phyloP scores from a whole-genome alignment of 768 basidiomycete species.

The Sarcomyxa edulis region DNA sequence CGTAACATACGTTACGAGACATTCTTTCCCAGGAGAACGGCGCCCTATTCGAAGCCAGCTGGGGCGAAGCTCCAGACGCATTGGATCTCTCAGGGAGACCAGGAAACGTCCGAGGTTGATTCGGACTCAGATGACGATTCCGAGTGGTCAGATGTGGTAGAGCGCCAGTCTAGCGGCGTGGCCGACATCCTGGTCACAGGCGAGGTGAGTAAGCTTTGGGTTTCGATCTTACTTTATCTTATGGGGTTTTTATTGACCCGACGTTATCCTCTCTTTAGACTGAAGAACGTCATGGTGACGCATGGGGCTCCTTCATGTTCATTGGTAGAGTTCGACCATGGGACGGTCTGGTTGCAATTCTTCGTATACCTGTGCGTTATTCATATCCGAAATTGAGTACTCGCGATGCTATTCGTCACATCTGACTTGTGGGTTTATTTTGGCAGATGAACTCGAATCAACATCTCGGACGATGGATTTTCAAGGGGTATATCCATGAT shows the following conservation, averaged over 20 bases:
- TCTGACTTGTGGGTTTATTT: not conserved
- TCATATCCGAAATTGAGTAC: not conserved
- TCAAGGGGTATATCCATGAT: slow-evolving; percentile 47
- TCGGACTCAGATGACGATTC: slow-evolving; percentile 28
- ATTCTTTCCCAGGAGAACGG: slow-evolving; percentile 30
- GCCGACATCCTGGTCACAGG: slow-evolving; percentile 49
- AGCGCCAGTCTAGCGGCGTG: slow-evolving; percentile 34
- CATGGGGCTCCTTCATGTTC: slow-evolving; percentile 43
- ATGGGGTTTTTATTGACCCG: not conserved
- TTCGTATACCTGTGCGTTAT: slow-evolving; percentile 37
- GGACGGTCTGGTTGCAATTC: slow-evolving; percentile 44
- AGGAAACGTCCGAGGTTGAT: slow-evolving; percentile 25
- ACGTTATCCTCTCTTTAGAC: slow-evolving; percentile 24
- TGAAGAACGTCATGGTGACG: slow-evolving; percentile 34
- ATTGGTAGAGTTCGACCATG: slow-evolving; percentile 45
- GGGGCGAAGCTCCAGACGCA: slow-evolving; percentile 21
- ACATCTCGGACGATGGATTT: slow-evolving; percentile 39
- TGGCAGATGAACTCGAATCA: slow-evolving; percentile 27
- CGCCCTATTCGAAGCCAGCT: slow-evolving; percentile 30
- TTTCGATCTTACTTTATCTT: slow-evolving; percentile 1
- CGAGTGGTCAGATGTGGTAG: slow-evolving; percentile 31
- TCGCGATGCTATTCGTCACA: not conserved
- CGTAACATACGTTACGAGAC: slow-evolving; percentile 40
- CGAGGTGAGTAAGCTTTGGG: slow-evolving; percentile 26
- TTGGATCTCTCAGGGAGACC: slow-evolving; percentile 24